Conservation (phyloP, 2,329 filamentous ascomycete species). For the Venturia nashicola region DNA sequence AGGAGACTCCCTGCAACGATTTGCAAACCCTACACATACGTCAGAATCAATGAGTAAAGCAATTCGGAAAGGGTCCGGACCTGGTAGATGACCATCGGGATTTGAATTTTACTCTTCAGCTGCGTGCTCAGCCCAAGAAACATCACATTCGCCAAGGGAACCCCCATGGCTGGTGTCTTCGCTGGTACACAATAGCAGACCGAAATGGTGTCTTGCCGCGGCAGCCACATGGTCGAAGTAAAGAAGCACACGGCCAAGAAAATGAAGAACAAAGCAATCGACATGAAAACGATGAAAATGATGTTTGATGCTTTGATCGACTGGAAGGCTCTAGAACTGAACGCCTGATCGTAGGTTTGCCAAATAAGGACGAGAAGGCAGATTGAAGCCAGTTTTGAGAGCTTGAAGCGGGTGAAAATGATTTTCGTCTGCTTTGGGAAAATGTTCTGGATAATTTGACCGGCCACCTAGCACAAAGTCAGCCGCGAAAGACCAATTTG, state of each 20-base stretch:
- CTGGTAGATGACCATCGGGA: slow-evolving; percentile 47
- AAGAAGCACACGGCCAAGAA: slow-evolving; percentile 51
- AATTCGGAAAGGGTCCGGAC: slow-evolving; percentile 28
- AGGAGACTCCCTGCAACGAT: slow-evolving; percentile 5
- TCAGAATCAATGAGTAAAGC: slow-evolving; percentile 15
- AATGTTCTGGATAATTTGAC: slow-evolving; percentile 46
- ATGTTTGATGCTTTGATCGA: slow-evolving; percentile 47
- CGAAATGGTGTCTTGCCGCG: slow-evolving; percentile 51
- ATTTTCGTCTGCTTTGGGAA: slow-evolving; percentile 43
- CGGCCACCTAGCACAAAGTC: slow-evolving; percentile 27
- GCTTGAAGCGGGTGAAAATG: slow-evolving; percentile 36
- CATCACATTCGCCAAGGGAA: slow-evolving; percentile 57
- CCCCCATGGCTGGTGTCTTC: slow-evolving; percentile 59
- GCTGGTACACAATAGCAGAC: slow-evolving; percentile 63
- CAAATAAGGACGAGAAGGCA: slow-evolving; percentile 42
- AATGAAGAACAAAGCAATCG: slow-evolving; percentile 49
- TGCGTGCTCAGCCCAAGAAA: slow-evolving; percentile 44
- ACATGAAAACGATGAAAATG: slow-evolving; percentile 55
- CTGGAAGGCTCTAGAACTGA: slow-evolving; percentile 50
- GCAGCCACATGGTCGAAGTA: slow-evolving; percentile 40
- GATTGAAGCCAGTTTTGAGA: slow-evolving; percentile 32
- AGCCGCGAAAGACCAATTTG: background rate
- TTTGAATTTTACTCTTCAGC: slow-evolving; percentile 46
- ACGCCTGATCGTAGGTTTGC: slow-evolving; percentile 56
- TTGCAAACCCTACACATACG: background rate